Conservation (phyloP, 2,329 filamentous ascomycete genomes). For the Microcyclospora tardicrescens region DNA sequence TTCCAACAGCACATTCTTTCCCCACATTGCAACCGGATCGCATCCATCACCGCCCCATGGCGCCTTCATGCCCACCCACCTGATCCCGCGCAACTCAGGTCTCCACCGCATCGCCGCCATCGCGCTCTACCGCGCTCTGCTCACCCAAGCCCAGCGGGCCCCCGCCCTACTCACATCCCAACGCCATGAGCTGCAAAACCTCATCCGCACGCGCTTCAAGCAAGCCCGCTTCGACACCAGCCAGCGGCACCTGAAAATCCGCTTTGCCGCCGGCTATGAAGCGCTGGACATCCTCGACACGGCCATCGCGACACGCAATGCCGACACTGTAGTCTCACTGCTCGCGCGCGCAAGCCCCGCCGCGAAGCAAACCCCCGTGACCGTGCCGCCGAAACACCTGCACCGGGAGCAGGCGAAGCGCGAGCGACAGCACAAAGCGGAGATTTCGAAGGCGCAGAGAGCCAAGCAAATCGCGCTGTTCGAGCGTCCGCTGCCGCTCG, state of each 20-base stretch:
- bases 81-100: constrained; percentile 34
- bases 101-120: constrained; percentile 46
- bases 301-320: constrained; percentile 20
- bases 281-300: constrained; percentile 32
- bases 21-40: too few species aligned
- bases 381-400: neutral
- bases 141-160: constrained; percentile 38
- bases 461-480: constrained; percentile 7
- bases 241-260: constrained; percentile 45
- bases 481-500: constrained; percentile 16
- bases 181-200: constrained; percentile 39
- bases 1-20: too few species aligned
- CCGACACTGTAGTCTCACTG: constrained; percentile 17
- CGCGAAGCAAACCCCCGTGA: constrained; percentile 10
- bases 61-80: constrained; percentile 16
- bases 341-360: constrained; percentile 13
- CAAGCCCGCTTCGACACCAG: constrained; percentile 47
- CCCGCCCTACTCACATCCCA: constrained; percentile 2
- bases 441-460: neutral
- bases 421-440: neutral
- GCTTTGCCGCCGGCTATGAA: constrained; percentile 57
- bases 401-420: neutral
- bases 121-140: constrained; percentile 59
- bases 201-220: constrained; percentile 50
- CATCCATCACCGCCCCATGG: too few species aligned